Percentiles rank a stretch among this genome's conserved stretches.
These are phyloP conservation scores for Podospora appendiculata DNA, from an alignment of 495 filamentous ascomycete genomes.

Conservation along the genomic window DNA sequence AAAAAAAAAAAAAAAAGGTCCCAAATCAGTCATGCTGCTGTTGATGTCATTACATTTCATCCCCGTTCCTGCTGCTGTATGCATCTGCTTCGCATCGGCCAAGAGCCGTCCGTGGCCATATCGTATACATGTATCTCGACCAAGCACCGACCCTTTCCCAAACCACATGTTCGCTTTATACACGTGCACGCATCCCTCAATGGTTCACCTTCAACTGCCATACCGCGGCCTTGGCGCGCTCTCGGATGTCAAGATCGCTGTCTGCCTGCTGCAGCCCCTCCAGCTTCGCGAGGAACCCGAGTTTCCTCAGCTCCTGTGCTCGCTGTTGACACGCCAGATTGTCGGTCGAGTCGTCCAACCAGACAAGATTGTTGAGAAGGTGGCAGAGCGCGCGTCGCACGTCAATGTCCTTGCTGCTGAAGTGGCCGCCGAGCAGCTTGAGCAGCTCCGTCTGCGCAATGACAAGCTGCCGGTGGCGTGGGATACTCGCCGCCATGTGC, in stretches of 20 bases:
- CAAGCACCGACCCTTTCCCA: not conserved
- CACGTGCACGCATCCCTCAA: not conserved
- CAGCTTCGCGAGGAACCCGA: conserved; percentile 65
- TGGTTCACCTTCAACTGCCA: conserved; percentile 48
- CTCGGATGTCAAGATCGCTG: conserved; percentile 71
- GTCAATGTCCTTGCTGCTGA: conserved; percentile 58
- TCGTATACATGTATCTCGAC: too few relatives aligned
- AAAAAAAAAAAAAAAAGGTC: too few relatives aligned
- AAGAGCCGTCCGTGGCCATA: too few relatives aligned
- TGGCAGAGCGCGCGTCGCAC: conserved; percentile 72
- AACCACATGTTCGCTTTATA: not conserved
- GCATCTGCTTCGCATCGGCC: too few relatives aligned
- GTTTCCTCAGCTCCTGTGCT: conserved; percentile 54
- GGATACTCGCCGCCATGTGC: conserved; percentile 74
- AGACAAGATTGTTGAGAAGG: conserved; percentile 76
- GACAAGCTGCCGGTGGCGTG: conserved; percentile 62
- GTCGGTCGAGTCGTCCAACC: conserved; percentile 66
- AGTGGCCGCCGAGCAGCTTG: conserved; percentile 61
- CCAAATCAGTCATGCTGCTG: too few relatives aligned
- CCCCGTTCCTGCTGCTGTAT: too few relatives aligned
- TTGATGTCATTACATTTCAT: too few relatives aligned
- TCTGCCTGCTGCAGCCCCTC: conserved; percentile 56
- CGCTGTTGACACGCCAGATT: conserved; percentile 51
- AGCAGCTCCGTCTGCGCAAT: conserved; percentile 50
- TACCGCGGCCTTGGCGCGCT: conserved; percentile 72